These are phyloP conservation scores for Rhizodiscina lignyota DNA, from an alignment of 495 filamentous ascomycete genomes.

Conservation along the genomic window DNA sequence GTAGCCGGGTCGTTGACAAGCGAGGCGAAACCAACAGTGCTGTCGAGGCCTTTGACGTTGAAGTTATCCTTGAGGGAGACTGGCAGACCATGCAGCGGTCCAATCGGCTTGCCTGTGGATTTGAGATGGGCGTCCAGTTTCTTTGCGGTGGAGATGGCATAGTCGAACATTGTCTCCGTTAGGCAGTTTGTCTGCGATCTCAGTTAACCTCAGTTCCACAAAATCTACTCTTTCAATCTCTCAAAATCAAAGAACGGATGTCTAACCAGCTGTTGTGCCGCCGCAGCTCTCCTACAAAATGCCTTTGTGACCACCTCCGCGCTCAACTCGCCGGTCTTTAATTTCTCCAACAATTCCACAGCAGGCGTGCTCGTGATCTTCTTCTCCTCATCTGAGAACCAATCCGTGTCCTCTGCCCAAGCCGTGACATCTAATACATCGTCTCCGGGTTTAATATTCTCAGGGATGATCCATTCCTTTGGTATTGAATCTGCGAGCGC, in stretches of 20 bases:
- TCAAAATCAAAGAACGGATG: background rate
- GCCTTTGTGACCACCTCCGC: slow-evolving; percentile 8
- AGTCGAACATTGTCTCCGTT: slow-evolving; percentile 47
- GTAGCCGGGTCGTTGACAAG: slow-evolving; percentile 33
- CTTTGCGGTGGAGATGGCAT: slow-evolving; percentile 39
- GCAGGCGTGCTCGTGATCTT: slow-evolving; percentile 10
- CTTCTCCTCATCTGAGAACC: slow-evolving; percentile 13
- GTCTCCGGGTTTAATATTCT: slow-evolving; percentile 20
- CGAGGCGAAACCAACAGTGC: slow-evolving; percentile 40
- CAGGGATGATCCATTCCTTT: slow-evolving; percentile 24
- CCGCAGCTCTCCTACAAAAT: slow-evolving; percentile 15
- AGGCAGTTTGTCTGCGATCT: slow-evolving; percentile 36
- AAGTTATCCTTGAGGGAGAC: slow-evolving; percentile 52
- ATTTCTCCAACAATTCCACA: slow-evolving; percentile 4
- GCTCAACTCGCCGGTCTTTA: slow-evolving; percentile 2
- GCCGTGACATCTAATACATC: slow-evolving; percentile 22
- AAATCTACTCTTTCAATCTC: no score
- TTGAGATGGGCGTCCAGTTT: slow-evolving; percentile 38
- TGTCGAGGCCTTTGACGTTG: slow-evolving; percentile 38
- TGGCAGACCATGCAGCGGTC: slow-evolving; percentile 53
- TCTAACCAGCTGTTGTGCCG: slow-evolving; percentile 12
- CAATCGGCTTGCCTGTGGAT: slow-evolving; percentile 30
- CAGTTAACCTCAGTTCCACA: background rate
- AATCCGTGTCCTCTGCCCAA: slow-evolving; percentile 23
- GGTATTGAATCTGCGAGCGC: slow-evolving; percentile 21